Conservation (phyloP, 805 yeast genomes). For the Zygotorulaspora sp. region DNA sequence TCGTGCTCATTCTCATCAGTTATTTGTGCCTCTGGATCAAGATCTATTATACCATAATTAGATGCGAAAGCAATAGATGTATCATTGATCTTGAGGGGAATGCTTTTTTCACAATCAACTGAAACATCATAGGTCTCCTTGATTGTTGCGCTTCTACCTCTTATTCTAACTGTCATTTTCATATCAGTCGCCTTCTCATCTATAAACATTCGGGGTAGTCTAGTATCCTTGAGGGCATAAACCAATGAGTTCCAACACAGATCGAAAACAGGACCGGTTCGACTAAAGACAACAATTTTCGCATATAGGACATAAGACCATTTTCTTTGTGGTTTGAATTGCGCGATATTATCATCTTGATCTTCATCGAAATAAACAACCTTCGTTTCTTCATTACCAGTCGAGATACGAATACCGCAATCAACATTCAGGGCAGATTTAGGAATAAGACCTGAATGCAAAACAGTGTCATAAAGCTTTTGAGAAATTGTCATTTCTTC, state of each 20-base stretch:
- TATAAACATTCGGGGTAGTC: conserved; percentile 62
- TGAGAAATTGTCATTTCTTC: conserved; percentile 80
- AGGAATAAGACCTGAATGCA: conserved; percentile 52
- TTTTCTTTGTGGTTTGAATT: conserved; percentile 39
- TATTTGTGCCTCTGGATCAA: conserved; percentile 35
- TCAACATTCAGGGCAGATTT: conserved; percentile 44
- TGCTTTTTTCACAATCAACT: conserved; percentile 47
- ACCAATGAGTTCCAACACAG: conserved; percentile 65
- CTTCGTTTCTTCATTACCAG: conserved; percentile 46
- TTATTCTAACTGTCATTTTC: conserved; percentile 48
- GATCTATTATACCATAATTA: conserved; percentile 56
- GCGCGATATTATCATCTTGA: conserved; percentile 28
- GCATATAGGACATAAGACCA: conserved; percentile 64
- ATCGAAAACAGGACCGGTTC: conserved; percentile 80
- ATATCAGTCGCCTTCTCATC: conserved; percentile 57
- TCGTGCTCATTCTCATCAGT: conserved; percentile 33
- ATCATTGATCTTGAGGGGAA: conserved; percentile 39
- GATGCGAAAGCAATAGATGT: conserved; percentile 40
- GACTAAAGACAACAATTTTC: conserved; percentile 68
- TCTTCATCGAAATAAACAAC: conserved; percentile 46
- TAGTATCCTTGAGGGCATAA: conserved; percentile 53
- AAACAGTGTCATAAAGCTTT: conserved; percentile 53
- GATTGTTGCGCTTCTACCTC: conserved; percentile 45
- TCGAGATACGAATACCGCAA: conserved; percentile 44
- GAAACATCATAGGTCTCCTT: conserved; percentile 49